Evolutionary conservation across 2,329 filamentous ascomycete species (phyloP).

Genomic region (Penicillium italicum): DNA sequence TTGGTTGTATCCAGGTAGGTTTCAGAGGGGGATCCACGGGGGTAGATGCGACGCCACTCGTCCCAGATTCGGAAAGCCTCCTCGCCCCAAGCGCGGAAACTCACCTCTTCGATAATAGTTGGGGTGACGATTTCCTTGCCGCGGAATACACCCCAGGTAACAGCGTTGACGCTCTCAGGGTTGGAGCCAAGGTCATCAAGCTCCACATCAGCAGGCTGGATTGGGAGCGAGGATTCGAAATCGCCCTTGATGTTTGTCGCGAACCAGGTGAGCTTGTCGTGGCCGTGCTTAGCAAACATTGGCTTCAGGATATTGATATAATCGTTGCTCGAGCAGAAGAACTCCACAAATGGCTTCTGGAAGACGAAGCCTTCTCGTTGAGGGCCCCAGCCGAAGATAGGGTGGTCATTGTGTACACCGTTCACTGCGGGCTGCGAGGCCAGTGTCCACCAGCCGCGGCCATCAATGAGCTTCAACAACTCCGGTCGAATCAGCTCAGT

Average conservation of each 20-base stretch:
- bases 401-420: slow-evolving; percentile 70
- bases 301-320: slow-evolving; percentile 63
- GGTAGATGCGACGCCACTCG: slow-evolving; percentile 89
- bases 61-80: slow-evolving; percentile 94
- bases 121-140: slow-evolving; percentile 95
- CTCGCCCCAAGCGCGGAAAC: slow-evolving; percentile 89
- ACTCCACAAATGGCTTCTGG: slow-evolving; percentile 96
- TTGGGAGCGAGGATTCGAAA: slow-evolving; percentile 60
- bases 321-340: slow-evolving; percentile 75
- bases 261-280: slow-evolving; percentile 77
- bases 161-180: slow-evolving; percentile 72
- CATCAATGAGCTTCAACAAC: slow-evolving; percentile 70
- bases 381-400: slow-evolving; percentile 90
- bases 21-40: slow-evolving; percentile 66
- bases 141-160: slow-evolving; percentile 94
- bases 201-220: slow-evolving; percentile 27
- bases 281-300: slow-evolving; percentile 57
- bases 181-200: slow-evolving; percentile 31
- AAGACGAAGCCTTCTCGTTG: slow-evolving; percentile 84
- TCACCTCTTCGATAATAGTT: slow-evolving; percentile 93
- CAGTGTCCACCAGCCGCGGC: slow-evolving; percentile 89
- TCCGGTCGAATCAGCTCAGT: slow-evolving; percentile 74
- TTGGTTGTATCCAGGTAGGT: slow-evolving; percentile 65
- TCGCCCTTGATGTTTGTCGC: slow-evolving; percentile 75
- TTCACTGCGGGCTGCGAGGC: slow-evolving; percentile 94